A percentile compares a stretch with the other conserved stretches of the same genome.
Evolutionary conservation across 768 basidiomycete species (phyloP).

Genomic region (Calocybe cyanea): DNA sequence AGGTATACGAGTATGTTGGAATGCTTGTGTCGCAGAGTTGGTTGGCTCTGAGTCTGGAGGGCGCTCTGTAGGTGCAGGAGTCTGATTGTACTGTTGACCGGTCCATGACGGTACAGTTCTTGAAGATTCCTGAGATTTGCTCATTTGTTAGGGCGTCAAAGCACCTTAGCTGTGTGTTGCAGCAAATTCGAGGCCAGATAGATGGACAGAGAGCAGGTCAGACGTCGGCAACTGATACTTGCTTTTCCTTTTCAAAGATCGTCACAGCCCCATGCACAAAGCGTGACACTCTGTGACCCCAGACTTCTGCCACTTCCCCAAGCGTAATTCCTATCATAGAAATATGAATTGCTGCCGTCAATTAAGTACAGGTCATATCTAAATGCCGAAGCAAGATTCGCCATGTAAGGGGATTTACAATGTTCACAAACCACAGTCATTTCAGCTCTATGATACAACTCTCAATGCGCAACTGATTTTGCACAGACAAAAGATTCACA

Average conservation of each 20-base stretch:
- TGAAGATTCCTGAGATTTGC: conserved; percentile 33
- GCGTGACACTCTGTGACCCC: conserved; percentile 13
- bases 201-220: conserved; percentile 5
- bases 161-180: neutral
- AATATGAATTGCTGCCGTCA: no score
- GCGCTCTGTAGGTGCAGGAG: conserved; percentile 18
- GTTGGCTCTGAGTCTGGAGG: conserved; percentile 24
- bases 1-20: conserved; percentile 27
- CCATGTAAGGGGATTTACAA: no score
- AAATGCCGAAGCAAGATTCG: no score
- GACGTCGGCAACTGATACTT: conserved; percentile 8
- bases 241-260: conserved; percentile 13
- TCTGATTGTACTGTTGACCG: conserved; percentile 23
- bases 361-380: no score
- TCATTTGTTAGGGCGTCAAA: conserved; percentile 24
- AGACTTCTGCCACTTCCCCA: no score
- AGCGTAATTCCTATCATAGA: no score
- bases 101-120: conserved; percentile 32
- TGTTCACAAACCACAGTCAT: no score
- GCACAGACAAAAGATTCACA: conserved; percentile 3
- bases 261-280: conserved; percentile 8
- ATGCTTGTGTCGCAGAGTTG: conserved; percentile 15
- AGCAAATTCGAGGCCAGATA: neutral
- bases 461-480: no score
- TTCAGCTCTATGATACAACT: no score